Percentiles rank a stretch among this genome's conserved stretches.
phyloP scores from a whole-genome alignment of 371 early-diverging fungal genomes.

The Mucor circinelloides region DNA sequence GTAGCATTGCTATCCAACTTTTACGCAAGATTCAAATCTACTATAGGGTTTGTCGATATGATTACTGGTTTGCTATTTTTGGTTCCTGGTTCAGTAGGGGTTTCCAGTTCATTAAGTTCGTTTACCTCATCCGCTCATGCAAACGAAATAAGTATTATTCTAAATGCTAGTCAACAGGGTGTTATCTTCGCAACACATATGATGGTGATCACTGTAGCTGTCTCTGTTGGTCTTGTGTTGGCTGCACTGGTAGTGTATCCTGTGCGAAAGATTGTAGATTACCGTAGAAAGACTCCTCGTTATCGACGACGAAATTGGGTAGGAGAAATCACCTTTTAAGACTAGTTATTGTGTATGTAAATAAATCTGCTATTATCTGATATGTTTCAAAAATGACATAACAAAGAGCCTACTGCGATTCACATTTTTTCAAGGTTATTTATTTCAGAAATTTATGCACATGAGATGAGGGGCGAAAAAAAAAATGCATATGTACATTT shows the following conservation, averaged over 20 bases:
- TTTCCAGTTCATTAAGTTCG: constrained; percentile 27
- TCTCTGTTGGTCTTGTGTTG: constrained; percentile 34
- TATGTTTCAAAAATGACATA: neutral
- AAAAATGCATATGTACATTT: neutral
- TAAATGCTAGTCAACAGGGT: constrained; percentile 39
- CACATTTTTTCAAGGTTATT: neutral
- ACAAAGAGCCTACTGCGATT: neutral
- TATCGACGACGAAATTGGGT: constrained; percentile 37
- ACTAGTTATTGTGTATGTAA: neutral
- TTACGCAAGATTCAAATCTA: constrained; percentile 28
- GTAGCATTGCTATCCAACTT: constrained; percentile 30
- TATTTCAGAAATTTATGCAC: neutral
- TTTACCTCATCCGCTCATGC: constrained; percentile 24
- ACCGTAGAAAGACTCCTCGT: constrained; percentile 14
- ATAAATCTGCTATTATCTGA: neutral
- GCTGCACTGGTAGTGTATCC: constrained; percentile 34
- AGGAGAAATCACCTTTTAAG: constrained; percentile 36
- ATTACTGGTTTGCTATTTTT: constrained; percentile 35
- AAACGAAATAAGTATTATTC: constrained; percentile 32
- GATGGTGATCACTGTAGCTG: constrained; percentile 42
- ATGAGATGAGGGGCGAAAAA: neutral
- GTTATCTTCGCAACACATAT: constrained; percentile 39
- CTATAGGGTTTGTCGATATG: constrained; percentile 42
- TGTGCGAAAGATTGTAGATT: constrained; percentile 31
- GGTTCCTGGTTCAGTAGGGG: constrained; percentile 40